phyloP scores from a whole-genome alignment of 2,329 filamentous ascomycete species.

The Ophiostoma perfectum region DNA sequence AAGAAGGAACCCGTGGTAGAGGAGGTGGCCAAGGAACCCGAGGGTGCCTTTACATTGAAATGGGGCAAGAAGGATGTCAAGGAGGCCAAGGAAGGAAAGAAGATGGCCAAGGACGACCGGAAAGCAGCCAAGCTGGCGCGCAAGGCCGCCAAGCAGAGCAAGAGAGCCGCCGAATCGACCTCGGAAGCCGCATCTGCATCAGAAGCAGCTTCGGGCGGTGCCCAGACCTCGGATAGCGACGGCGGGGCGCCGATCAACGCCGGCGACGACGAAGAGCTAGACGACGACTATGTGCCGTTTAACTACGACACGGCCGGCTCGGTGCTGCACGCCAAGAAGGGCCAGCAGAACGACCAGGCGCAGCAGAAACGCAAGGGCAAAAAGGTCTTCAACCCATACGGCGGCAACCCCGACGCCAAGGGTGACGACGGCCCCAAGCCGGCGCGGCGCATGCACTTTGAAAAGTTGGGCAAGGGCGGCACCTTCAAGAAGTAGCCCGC shows the following conservation, averaged over 20 bases:
- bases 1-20: slow-evolving; percentile 32
- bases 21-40: slow-evolving; percentile 10
- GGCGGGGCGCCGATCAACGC: slow-evolving; percentile 35
- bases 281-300: slow-evolving; percentile 30
- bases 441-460: slow-evolving; percentile 33
- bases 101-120: slow-evolving; percentile 18
- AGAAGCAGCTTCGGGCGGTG: not conserved
- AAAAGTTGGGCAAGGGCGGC: slow-evolving; percentile 34
- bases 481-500: slow-evolving; percentile 38
- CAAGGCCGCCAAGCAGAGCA: slow-evolving; percentile 30
- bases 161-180: slow-evolving; percentile 30
- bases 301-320: slow-evolving; percentile 36
- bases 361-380: slow-evolving; percentile 26
- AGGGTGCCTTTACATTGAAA: slow-evolving; percentile 23
- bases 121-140: slow-evolving; percentile 14
- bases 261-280: slow-evolving; percentile 30
- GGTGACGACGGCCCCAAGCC: slow-evolving; percentile 33
- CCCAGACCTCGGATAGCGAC: slow-evolving; percentile 33
- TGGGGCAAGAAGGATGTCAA: slow-evolving; percentile 21
- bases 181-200: slow-evolving; percentile 20
- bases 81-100: slow-evolving; percentile 21
- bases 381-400: slow-evolving; percentile 35
- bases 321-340: slow-evolving; percentile 31
- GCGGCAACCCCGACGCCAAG: slow-evolving; percentile 28
- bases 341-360: not conserved